A percentile compares a stretch with the other conserved stretches of the same genome.
Evolutionary conservation across 2,329 filamentous ascomycete genomes (phyloP).

Genomic region (Fusarium sp.): DNA sequence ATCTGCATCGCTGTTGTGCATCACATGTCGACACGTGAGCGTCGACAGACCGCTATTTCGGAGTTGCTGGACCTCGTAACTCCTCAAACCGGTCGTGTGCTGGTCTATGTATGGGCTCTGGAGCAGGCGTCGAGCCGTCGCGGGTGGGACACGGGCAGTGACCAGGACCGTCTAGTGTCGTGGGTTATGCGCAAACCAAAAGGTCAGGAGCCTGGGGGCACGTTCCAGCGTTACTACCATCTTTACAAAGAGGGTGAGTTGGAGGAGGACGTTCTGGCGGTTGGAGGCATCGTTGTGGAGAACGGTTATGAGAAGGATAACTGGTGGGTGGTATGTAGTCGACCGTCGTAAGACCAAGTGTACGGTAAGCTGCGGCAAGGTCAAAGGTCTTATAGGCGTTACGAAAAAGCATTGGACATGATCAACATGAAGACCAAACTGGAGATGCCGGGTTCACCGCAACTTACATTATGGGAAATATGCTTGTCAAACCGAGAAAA

Average conservation of each 20-base stretch:
- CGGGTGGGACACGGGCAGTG: constrained; percentile 85
- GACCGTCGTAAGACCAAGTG: constrained; percentile 37
- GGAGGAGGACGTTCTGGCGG: constrained; percentile 78
- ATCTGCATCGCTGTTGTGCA: constrained; percentile 96
- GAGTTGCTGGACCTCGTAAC: constrained; percentile 76
- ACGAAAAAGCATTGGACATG: constrained; percentile 3
- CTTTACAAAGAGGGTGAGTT: constrained; percentile 89
- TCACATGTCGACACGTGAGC: constrained; percentile 82
- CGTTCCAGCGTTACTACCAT: constrained; percentile 93
- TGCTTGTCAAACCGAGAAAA: constrained; percentile 20
- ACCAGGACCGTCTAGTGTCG: constrained; percentile 94
- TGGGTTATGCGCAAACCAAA: constrained; percentile 76
- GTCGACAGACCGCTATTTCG: constrained; percentile 78
- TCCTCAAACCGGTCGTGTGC: constrained; percentile 70
- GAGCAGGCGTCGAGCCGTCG: constrained; percentile 89
- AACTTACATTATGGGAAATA: not conserved
- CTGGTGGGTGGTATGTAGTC: constrained; percentile 84
- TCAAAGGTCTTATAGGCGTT: constrained; percentile 23
- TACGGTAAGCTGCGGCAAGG: constrained; percentile 12
- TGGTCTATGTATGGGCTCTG: constrained; percentile 95
- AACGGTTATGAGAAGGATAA: constrained; percentile 97
- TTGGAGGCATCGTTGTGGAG: constrained; percentile 79
- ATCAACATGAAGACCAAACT: constrained; percentile 11
- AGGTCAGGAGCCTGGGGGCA: constrained; percentile 57
- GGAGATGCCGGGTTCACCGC: constrained; percentile 10